Evolutionary conservation across 2,329 filamentous ascomycete genomes (phyloP), one percentile per base, ranked within the genome.

Genomic region (Teratosphaeria pseudoeucalypti): DNA sequence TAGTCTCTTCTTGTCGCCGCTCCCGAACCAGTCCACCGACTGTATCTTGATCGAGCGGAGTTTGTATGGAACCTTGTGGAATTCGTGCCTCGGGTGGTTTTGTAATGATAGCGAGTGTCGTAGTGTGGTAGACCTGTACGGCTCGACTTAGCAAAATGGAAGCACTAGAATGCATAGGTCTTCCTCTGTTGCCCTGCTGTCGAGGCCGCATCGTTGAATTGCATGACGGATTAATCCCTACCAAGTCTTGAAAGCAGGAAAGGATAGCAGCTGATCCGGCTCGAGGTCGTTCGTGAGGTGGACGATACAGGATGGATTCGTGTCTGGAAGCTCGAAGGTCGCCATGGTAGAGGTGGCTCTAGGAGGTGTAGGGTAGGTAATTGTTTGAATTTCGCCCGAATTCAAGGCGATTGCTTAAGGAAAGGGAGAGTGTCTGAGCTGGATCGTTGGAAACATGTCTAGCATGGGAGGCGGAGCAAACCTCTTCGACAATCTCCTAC

Each of bases 241-340:
- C 82, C 82, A 85, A 52, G 75, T 76, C 52, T 79, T 78, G 67
- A 84, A 82, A 0, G 82, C 79, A 4, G 78, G 77, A 58, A 83
- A 84, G 1, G 71, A 70, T 19, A 77, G 71, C 2, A 82, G 69
- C 56, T 79, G 74, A 12, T 78, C 71, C 62, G 75, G 62, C 49
- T 29, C 16, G 5, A 58, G 49, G 29, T 58, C 49, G 29, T 16
- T 12, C 2, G 75, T 75, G 5, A 79, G 73, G 23, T 72, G 73
- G 52, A 83, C 72, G 2, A 70, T 62, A 32, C 79, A 71, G 19
- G 64, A 66, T 12, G 70, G 72, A 27, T 63, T 63, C 47, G 61
- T 72, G 56, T 66, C 63, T 37, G 71, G 72, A 12, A 78, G 70
- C 11, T 65, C 76, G 62, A 79, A 79, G 52, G 71, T 74, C 10